Base-by-base conservation (phyloP, 768 basidiomycete species). In the Tylopilus felleus region DNA sequence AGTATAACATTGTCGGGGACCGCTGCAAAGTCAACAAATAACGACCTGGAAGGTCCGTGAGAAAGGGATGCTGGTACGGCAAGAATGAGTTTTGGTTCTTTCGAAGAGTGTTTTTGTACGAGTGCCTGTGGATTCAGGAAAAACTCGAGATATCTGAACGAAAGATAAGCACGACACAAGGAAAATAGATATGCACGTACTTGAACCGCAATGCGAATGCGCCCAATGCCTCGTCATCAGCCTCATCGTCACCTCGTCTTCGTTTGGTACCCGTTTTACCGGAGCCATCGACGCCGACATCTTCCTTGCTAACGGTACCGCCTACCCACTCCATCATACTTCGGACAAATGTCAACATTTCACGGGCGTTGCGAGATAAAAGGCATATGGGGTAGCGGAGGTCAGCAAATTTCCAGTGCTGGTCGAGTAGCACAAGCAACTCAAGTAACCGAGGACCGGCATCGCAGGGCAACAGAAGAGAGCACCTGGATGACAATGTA, bases 281-380 rank as follows among this genome's bases (percentile, higher is more conserved):
- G 25, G 77, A 77, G 8, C 80, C 83, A 28, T 90, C 88, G 66
- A 90, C 91, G 3, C 91, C 88, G 1, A 91, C 88, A 57, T 96
- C 93, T 62, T 94, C 92, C 65, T 93, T 93, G 62, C 86, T 91
- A 49, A 97, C 85, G 14, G 91, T 93, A 1, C 97, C 96, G 10
- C 97, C 97, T 58, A 99, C 83, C 93, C 95, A 98, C 68, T 98
- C 97, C 83, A 97, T 96, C 90, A 98, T 88, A 76, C 91, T 95
- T 54, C 94, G 76, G 25, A 97, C 91, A 65, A 94, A 93, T 1
- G 90, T 88, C 33, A 97, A 72, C 88, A 97, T 96, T 71, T 99
- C 96, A 56, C 86, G 82, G 3, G 88, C 93, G 7, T 93, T 95
- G 31, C 87, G 81, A 45, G 90, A 90, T 36, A 98, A 80, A n/a